Conservation (phyloP, 306 rosid genomes). For the Gleditsia sinensis region DNA sequence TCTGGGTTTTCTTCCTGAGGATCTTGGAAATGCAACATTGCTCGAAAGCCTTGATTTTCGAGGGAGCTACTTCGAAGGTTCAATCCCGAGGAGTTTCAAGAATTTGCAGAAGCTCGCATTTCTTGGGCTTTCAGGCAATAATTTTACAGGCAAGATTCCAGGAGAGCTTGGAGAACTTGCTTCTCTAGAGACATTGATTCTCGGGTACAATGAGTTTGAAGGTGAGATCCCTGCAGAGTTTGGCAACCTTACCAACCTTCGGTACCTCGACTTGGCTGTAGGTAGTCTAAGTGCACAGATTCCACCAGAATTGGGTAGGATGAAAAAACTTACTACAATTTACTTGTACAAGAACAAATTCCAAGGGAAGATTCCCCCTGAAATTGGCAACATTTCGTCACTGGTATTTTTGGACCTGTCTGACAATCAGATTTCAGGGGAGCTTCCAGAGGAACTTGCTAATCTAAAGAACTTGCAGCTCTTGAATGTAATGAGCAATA, state of each 20-base stretch:
- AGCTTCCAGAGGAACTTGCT: constrained; percentile 75
- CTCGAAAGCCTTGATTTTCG: constrained; percentile 77
- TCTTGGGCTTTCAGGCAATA: constrained; percentile 87
- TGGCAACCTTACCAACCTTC: constrained; percentile 79
- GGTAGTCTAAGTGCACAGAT: constrained; percentile 78
- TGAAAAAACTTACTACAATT: constrained; percentile 64
- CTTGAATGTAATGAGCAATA: constrained; percentile 80
- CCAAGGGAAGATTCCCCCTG: constrained; percentile 69
- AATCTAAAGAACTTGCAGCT: constrained; percentile 66
- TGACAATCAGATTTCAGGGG: constrained; percentile 79
- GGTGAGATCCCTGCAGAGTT: constrained; percentile 79
- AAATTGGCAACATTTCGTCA: constrained; percentile 63
- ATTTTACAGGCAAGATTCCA: constrained; percentile 72
- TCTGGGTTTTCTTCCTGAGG: constrained; percentile 70
- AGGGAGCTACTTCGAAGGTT: constrained; percentile 79
- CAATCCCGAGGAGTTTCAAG: constrained; percentile 64
- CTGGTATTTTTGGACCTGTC: constrained; percentile 79
- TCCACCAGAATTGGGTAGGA: constrained; percentile 71
- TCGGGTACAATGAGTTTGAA: constrained; percentile 79
- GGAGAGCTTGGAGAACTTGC: constrained; percentile 60
- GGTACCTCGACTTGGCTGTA: constrained; percentile 81
- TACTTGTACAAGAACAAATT: constrained; percentile 80
- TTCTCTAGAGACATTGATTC: constrained; percentile 71
- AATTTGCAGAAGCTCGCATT: constrained; percentile 70
- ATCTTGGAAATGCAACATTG: constrained; percentile 73